Conservation (phyloP, 2,329 filamentous ascomycete species). For the Xylariaceae sp. region DNA sequence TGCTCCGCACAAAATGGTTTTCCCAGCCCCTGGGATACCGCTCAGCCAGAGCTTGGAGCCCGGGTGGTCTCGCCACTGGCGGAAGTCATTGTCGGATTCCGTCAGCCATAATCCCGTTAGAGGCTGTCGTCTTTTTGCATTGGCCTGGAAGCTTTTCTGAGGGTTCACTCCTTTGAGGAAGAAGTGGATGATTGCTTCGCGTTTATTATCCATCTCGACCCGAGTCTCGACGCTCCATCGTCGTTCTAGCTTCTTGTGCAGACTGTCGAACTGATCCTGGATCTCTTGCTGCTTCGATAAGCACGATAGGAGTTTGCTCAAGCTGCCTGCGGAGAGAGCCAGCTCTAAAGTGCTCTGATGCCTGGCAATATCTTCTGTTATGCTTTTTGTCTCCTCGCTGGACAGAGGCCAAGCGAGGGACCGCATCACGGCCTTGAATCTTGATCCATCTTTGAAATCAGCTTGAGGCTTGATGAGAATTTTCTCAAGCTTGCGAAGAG, state of each 20-base stretch:
- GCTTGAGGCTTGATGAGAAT: neutral
- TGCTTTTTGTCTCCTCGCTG: neutral
- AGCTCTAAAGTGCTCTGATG: neutral
- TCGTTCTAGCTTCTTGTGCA: neutral
- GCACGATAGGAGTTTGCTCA: neutral
- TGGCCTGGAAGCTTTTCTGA: conserved; percentile 3
- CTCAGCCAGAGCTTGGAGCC: conserved; percentile 9
- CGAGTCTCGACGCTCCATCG: neutral
- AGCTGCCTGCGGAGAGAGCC: neutral
- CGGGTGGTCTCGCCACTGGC: conserved; percentile 4
- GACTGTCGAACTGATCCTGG: neutral
- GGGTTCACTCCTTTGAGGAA: conserved; percentile 1
- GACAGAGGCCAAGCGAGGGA: neutral
- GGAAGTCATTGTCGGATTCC: neutral
- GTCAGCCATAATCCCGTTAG: conserved; percentile 9
- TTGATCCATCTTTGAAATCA: neutral
- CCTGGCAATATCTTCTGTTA: neutral
- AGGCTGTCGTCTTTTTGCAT: conserved; percentile 4
- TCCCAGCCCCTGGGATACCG: conserved; percentile 11
- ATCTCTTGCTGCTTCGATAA: neutral
- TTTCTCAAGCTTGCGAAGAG: neutral
- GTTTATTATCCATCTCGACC: conserved; percentile 12
- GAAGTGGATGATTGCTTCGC: neutral
- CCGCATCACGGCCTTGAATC: neutral
- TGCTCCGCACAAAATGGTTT: conserved; percentile 5